Base-by-base conservation (phyloP, 2,329 filamentous ascomycete species). In the Chlorencoelia australis region DNA sequence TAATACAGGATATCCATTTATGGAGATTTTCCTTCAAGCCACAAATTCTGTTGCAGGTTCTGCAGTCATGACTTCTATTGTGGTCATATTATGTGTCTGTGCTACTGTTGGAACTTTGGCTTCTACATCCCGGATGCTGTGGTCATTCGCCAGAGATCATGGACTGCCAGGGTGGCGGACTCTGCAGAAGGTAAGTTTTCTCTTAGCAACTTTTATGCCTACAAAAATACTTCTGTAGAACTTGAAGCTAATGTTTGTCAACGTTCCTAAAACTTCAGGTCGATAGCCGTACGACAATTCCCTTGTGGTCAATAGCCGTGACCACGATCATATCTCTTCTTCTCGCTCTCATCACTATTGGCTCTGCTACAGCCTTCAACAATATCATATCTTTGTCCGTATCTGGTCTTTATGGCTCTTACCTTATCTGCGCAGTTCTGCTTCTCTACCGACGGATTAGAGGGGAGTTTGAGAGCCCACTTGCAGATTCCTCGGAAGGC, bases 1-100 rank as follows among this genome's bases (percentile, higher is more conserved):
- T 7, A 54, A 60, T 0, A 52, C 58, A 1, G 67, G 63, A 7
- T 62, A 61, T 0, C 63, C 69, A 3, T 64, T 69, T 52, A 60
- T 67, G 46, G 61, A 68, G 17, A 65, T 75, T 24, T 73, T 75
- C 39, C 64, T 61, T 2, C 64, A 67, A 2, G 65, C 63, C 7
- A 62, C 63, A 4, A 64, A 73, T 55, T 40, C 33, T n/a, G 48
- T 53, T 3, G 57, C 54, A 1, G 68, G 62, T 1, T 62, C 68
- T 1, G 65, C 63, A 8, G 59, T 62, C 8, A 67, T 73, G 61
- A 59, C 61, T 0, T 58, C 61, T 1, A 57, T 69, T 11, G 57
- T 69, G 8, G 55, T 60, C 20, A 49, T 59, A 5, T 44, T 62
- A 2, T 51, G 57, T 5, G 52, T 60, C 19, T 59, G 56, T 33